Evolutionary conservation across 495 filamentous ascomycete genomes (phyloP).

Genomic region (Penicillium ucsense): DNA sequence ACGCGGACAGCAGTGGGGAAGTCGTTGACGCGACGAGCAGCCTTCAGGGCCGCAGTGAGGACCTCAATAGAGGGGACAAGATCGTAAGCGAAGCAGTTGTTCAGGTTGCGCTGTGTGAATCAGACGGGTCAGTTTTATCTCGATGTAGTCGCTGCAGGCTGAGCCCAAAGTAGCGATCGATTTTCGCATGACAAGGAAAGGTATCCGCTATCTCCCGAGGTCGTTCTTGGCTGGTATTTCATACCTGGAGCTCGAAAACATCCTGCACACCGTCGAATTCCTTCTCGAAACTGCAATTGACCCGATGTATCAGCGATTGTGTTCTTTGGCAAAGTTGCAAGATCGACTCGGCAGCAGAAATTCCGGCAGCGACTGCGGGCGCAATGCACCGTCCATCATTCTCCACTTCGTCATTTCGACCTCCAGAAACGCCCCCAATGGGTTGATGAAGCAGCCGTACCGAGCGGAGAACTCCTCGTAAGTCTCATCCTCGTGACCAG

Average conservation of each 20-base stretch:
- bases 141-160: neutral
- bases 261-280: constrained; percentile 97
- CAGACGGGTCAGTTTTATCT: neutral
- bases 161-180: neutral
- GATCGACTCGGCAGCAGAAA: neutral
- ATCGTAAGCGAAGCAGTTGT: constrained; percentile 99
- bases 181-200: constrained; percentile 3
- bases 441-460: constrained; percentile 46
- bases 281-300: constrained; percentile 79
- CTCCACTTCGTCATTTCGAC: neutral
- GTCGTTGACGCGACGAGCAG: constrained; percentile 94
- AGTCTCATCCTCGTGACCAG: constrained; percentile 75
- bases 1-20: constrained; percentile 95
- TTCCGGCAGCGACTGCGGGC: constrained; percentile 4
- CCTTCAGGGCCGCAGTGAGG: constrained; percentile 79
- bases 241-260: constrained; percentile 99
- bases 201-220: constrained; percentile 1
- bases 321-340: neutral
- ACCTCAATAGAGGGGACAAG: constrained; percentile 92
- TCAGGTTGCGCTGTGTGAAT: constrained; percentile 76
- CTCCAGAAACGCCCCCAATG: constrained; percentile 17
- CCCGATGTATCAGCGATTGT: constrained; percentile 11
- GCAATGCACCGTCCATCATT: constrained; percentile 1
- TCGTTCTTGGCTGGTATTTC: constrained; percentile 9
- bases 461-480: constrained; percentile 98